A percentile compares a stretch with the other conserved stretches of the same genome.
Evolutionary conservation across 2,329 filamentous ascomycete species (phyloP).

Genomic region (Cercospora zeina): DNA sequence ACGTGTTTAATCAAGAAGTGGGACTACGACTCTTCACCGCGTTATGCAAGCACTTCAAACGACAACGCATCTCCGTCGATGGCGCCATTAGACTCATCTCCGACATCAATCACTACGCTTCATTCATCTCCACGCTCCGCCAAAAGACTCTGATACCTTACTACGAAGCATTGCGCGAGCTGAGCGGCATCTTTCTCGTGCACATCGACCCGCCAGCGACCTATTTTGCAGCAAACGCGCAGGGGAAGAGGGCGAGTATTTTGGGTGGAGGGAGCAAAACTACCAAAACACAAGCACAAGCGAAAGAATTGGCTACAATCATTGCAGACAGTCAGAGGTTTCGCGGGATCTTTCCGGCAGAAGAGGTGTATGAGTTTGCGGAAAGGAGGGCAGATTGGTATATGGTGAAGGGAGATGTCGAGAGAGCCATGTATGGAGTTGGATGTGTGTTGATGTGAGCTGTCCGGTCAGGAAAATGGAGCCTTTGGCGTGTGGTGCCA

Average conservation of each 20-base stretch:
- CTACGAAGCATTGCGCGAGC: conserved; percentile 85
- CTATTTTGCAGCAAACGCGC: conserved; percentile 31
- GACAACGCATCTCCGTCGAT: conserved; percentile 85
- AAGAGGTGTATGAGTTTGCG: conserved; percentile 97
- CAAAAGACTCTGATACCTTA: conserved; percentile 85
- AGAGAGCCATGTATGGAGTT: conserved; percentile 95
- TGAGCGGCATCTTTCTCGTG: conserved; percentile 94
- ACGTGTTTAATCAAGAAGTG: conserved; percentile 98
- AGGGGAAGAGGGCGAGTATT: conserved; percentile 33
- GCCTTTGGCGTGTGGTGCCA: too few species aligned
- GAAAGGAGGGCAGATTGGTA: conserved; percentile 95
- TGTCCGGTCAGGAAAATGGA: too few species aligned
- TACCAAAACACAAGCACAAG: conserved; percentile 63
- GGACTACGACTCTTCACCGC: conserved; percentile 87
- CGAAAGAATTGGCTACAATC: conserved; percentile 91
- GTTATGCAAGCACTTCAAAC: conserved; percentile 95
- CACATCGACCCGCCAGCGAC: conserved; percentile 46
- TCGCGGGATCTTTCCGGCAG: conserved; percentile 85
- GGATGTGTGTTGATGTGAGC: conserved; percentile 79
- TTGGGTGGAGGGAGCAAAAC: conserved; percentile 30
- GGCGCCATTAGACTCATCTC: conserved; percentile 91
- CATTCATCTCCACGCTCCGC: conserved; percentile 76
- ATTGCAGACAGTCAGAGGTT: conserved; percentile 92
- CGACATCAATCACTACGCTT: conserved; percentile 92
- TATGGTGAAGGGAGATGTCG: conserved; percentile 80